Evolutionary conservation across 163 green algal species (phyloP).

Genomic region (Scenedesmus sp.): DNA sequence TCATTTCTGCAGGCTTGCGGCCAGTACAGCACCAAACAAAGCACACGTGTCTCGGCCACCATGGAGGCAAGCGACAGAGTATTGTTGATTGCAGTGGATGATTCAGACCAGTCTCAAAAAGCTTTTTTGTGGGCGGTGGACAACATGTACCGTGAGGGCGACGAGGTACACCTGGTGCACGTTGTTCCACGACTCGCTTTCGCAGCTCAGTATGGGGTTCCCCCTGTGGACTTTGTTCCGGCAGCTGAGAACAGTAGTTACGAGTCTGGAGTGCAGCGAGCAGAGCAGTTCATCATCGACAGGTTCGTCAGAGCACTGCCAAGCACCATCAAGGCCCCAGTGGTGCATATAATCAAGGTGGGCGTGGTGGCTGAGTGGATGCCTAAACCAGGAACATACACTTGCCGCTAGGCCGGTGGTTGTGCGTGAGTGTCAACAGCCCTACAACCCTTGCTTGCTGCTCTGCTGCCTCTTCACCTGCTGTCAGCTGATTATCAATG

Average conservation of each 20-base stretch:
- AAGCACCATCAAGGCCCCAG: conserved; percentile 42
- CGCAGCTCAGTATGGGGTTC: conserved; percentile 64
- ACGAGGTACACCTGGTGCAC: conserved; percentile 76
- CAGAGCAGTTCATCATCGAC: conserved; percentile 73
- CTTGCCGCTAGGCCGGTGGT: not conserved
- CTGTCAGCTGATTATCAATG: not conserved
- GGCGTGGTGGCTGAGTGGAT: not conserved
- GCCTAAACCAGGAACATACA: not conserved
- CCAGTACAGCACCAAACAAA: not conserved
- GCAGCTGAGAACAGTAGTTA: conserved; percentile 63
- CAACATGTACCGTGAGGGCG: conserved; percentile 63
- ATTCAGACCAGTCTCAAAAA: conserved; percentile 62
- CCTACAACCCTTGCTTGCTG: not conserved
- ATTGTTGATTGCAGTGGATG: conserved; percentile 61
- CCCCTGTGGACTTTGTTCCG: conserved; percentile 77
- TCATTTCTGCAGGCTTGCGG: not conserved
- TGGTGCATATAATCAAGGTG: conserved; percentile 72
- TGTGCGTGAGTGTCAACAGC: not conserved
- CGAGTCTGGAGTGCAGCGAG: conserved; percentile 66
- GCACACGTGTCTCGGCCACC: conserved; percentile 1
- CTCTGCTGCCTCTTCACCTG: not conserved
- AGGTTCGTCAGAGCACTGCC: conserved; percentile 59
- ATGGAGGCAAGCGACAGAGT: conserved; percentile 44
- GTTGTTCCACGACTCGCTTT: conserved; percentile 75
- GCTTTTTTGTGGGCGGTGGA: conserved; percentile 70